A percentile compares a stretch with the other conserved stretches of the same genome.
These are phyloP conservation scores for Geotrichum klebahnii DNA, from an alignment of 1,139 yeast species.

Conservation along the genomic window DNA sequence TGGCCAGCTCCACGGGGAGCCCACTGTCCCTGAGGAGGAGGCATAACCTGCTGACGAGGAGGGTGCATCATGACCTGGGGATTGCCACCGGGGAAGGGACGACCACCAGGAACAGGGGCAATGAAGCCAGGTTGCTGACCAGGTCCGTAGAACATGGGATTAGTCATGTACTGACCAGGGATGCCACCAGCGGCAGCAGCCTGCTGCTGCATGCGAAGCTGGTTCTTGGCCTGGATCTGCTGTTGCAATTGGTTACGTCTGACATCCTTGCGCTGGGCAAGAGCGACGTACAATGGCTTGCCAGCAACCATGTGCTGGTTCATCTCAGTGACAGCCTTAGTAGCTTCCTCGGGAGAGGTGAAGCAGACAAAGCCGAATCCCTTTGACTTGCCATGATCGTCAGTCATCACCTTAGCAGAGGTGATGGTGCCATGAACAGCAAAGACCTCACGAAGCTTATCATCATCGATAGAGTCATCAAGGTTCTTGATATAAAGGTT, in stretches of 20 bases:
- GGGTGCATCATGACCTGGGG: constrained; percentile 80
- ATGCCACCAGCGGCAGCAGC: constrained; percentile 64
- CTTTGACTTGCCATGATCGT: constrained; percentile 90
- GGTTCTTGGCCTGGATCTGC: constrained; percentile 97
- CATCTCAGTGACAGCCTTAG: constrained; percentile 97
- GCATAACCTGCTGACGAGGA: constrained; percentile 63
- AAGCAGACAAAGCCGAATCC: constrained; percentile 98
- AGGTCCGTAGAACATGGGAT: constrained; percentile 82
- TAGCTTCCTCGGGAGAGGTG: constrained; percentile 97
- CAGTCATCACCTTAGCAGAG: constrained; percentile 94
- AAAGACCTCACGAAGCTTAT: constrained; percentile 86
- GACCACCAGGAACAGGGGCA: constrained; percentile 61
- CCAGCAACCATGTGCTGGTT: constrained; percentile 94
- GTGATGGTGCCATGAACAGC: constrained; percentile 92
- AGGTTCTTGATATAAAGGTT: constrained; percentile 95
- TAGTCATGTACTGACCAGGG: constrained; percentile 90
- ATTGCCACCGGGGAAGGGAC: constrained; percentile 77
- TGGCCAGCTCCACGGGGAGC: constrained; percentile 45
- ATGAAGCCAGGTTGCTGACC: constrained; percentile 77
- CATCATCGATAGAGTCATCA: constrained; percentile 90
- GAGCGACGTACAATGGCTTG: constrained; percentile 96
- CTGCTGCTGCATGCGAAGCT: constrained; percentile 95
- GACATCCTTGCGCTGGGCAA: constrained; percentile 98
- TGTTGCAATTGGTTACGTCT: constrained; percentile 97
- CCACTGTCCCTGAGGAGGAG: constrained; percentile 68